phyloP scores from a whole-genome alignment of 257 asterid species.

The Ocimum tenuiflorum region DNA sequence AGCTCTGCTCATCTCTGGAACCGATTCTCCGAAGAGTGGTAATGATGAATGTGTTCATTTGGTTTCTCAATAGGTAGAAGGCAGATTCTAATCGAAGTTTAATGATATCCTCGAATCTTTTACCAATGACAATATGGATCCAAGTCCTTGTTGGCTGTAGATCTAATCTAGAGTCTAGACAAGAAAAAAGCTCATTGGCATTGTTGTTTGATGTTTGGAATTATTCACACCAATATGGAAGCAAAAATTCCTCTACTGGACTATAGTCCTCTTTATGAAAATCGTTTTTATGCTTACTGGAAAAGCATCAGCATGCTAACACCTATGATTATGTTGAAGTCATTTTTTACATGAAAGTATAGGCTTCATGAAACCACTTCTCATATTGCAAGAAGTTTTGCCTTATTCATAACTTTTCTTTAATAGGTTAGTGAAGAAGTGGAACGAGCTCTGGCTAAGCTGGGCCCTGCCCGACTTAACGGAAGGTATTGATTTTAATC shows the following conservation, averaged over 20 bases:
- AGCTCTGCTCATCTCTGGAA: slow-evolving; percentile 80
- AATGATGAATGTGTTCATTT: slow-evolving; percentile 20
- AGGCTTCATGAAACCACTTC: not conserved
- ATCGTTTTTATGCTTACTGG: not conserved
- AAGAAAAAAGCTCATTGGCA: not conserved
- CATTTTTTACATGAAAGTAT: not conserved
- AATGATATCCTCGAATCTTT: not conserved
- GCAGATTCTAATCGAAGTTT: not conserved
- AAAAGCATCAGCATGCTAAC: not conserved
- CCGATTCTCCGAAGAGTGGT: slow-evolving; percentile 91
- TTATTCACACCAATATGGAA: not conserved
- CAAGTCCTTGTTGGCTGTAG: not conserved
- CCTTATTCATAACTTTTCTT: slow-evolving; percentile 17
- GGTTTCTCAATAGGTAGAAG: slow-evolving; percentile 2
- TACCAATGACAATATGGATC: not conserved
- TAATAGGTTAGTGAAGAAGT: slow-evolving; percentile 96
- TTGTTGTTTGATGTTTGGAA: not conserved
- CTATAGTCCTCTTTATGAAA: not conserved
- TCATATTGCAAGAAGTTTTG: not conserved
- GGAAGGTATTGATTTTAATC: slow-evolving; percentile 26
- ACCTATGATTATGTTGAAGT: not conserved
- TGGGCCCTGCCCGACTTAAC: slow-evolving; percentile 60
- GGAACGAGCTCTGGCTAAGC: slow-evolving; percentile 93
- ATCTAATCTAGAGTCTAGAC: not conserved
- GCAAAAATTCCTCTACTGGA: not conserved